Evolutionary conservation across 106 monocot species (phyloP), one percentile per base, ranked within the genome.

Genomic region (Phalaenopsis aphrodite): DNA sequence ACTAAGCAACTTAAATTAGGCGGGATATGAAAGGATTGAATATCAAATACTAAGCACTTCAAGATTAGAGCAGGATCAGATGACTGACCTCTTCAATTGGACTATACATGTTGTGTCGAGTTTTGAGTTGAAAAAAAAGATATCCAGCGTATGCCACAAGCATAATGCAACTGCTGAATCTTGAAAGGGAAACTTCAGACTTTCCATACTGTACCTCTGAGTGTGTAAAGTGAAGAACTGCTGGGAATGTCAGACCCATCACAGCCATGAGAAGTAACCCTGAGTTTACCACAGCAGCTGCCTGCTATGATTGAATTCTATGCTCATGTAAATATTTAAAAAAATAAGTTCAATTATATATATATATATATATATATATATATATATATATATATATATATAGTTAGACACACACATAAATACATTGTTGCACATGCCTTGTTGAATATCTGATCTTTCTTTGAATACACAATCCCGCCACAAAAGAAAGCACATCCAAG

Each of bases 181-280:
- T 92, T 81, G 97, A 98, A 77, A 98, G 94, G 65, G 92, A 41
- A 39, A 98, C 82, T 78, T 91, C 97, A 66, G 97, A 98, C 86
- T 94, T 92, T 82, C 97, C 97, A 83, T 98, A 94, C n/a, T 98
- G 94, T 39, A 89, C 84, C 83, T 98, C 97, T 15, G 97, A 98
- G 77, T 85, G 94, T 73, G 97, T 98, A 78, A 92, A 98, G 77
- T 98, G 97, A 83, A 98, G 97, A 8, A 98, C 97, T 42, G 97
- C 97, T 55, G 97, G 97, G 79, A 98, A 94, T 82, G 83, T 89
- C 52, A 98, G 80, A 46, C 97, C 97, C 92, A 98, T 91, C 57
- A 98, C 94, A 79, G 97, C 97, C 97, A 94, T 98, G 83, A 98
- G 79, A 37, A 98, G 81, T 56, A 98, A 84, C 68, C 97, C 97